These are phyloP conservation scores for Amniculicola lignicola DNA, from an alignment of 495 filamentous ascomycete genomes.

Conservation along the genomic window DNA sequence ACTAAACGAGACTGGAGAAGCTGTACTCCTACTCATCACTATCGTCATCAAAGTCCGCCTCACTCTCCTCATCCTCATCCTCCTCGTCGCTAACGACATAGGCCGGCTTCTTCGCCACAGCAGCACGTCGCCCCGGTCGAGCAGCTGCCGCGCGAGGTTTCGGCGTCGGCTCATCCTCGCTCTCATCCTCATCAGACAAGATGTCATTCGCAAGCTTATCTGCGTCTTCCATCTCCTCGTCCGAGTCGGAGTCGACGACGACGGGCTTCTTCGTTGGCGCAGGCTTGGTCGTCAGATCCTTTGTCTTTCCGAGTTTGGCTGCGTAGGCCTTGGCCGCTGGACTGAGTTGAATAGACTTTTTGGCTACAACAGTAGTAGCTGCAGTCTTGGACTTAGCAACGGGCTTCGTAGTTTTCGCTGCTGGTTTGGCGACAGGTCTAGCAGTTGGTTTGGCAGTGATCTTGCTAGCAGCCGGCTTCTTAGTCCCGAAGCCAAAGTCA, in stretches of 20 bases:
- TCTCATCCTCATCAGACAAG: slow-evolving; percentile 51
- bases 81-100: slow-evolving; percentile 57
- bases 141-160: slow-evolving; percentile 42
- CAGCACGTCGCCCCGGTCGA: slow-evolving; percentile 54
- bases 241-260: slow-evolving; percentile 46
- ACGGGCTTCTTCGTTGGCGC: slow-evolving; percentile 29
- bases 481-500: slow-evolving; percentile 41
- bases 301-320: slow-evolving; percentile 63
- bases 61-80: slow-evolving; percentile 48
- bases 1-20: not conserved
- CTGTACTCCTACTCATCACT: slow-evolving; percentile 30
- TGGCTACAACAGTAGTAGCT: slow-evolving; percentile 36
- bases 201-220: slow-evolving; percentile 58
- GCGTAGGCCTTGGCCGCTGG: slow-evolving; percentile 83
- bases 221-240: slow-evolving; percentile 38
- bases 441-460: slow-evolving; percentile 29
- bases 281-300: slow-evolving; percentile 19
- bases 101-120: slow-evolving; percentile 49
- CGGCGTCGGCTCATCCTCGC: slow-evolving; percentile 42
- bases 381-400: slow-evolving; percentile 37
- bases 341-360: slow-evolving; percentile 56
- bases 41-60: slow-evolving; percentile 40
- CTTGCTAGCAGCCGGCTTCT: slow-evolving; percentile 36
- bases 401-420: slow-evolving; percentile 38
- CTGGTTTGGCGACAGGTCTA: slow-evolving; percentile 39